Base-by-base conservation (phyloP, 768 basidiomycete genomes). In the Panaeolus cyanescens region DNA sequence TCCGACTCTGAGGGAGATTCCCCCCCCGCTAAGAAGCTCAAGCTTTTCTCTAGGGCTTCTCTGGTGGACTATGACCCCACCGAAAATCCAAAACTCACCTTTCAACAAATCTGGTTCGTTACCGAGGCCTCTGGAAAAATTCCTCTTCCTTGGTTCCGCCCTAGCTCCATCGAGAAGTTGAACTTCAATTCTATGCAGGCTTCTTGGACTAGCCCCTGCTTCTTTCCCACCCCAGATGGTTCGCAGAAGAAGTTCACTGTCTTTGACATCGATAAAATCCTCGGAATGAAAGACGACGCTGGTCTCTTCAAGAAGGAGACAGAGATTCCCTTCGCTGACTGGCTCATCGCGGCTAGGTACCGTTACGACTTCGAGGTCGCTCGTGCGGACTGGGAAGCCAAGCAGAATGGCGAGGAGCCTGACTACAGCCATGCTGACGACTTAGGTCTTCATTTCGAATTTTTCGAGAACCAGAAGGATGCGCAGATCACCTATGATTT, bases 141-240 rank as follows among this genome's bases (percentile, higher is more conserved):
- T 4, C 64, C 61, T 5, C 55, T 65, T 2, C 25, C 63, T 3
- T 68, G 63, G 25, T 67, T 65, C 31, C 56, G 55, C 2, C 32
- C 32, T 1, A 70, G 74, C 13, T 71, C 72, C 28, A 39, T 60
- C 22, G 67, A 67, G 0, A 71, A 72, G 54, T 68, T 74, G 33
- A 34, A 34, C 13, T 6, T 34, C 33, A 34, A 34, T 13, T n/a
- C n/a, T n/a, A 34, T 13, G 13, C 33, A 34, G 13, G 13, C 33
- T 13, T 34, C 33, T 5, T 58, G 67, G 1, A 15, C 62, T 0
- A 64, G 68, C 0, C 61, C 72, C 0, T 69, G 70, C 28, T 64
- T 74, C 5, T 67, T 65, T 28, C 66, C 70, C 0, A 70, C 71
- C 0, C 36, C 67, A 0, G 54, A 66, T 0, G 60, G 36, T 1